Evolutionary conservation across 2,329 filamentous ascomycete species (phyloP).

Genomic region (Talaromyces marneffei): DNA sequence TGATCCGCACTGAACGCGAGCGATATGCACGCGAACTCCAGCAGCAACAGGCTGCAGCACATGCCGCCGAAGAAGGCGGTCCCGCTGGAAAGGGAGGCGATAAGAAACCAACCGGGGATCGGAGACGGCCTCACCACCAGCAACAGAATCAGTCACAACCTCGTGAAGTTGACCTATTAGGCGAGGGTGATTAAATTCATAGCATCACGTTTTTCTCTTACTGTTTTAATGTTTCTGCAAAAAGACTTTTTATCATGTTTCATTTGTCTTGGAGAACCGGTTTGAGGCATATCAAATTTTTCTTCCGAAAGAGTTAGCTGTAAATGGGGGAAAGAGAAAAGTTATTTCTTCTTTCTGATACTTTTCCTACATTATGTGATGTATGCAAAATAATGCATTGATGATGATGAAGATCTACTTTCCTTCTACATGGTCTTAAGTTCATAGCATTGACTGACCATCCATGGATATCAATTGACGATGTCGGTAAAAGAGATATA

Average conservation of each 20-base stretch:
- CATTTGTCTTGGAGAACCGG: conserved; percentile 21
- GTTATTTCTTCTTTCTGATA: neutral
- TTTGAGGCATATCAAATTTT: neutral
- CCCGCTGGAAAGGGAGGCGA: conserved; percentile 19
- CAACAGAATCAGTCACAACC: conserved; percentile 26
- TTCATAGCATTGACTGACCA: neutral
- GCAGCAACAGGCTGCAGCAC: conserved; percentile 56
- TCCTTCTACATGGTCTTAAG: neutral
- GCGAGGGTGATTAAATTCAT: conserved; percentile 25
- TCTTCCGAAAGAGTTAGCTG: neutral
- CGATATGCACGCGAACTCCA: conserved; percentile 64
- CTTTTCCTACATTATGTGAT: conserved; percentile 6
- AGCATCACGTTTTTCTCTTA: conserved; percentile 17
- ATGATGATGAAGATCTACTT: neutral
- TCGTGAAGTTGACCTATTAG: conserved; percentile 34
- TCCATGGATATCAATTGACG: neutral
- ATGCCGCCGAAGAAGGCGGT: conserved; percentile 26
- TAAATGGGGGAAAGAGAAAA: neutral
- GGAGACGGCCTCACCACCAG: conserved; percentile 30
- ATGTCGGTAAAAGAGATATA: neutral
- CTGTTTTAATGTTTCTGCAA: conserved; percentile 17
- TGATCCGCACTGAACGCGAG: conserved; percentile 74
- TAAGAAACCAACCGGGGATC: conserved; percentile 28
- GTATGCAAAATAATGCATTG: conserved; percentile 5
- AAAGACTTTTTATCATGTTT: conserved; percentile 16